Percentiles rank a stretch among this genome's conserved stretches.
Conservation (phyloP, 495 filamentous ascomycete species). For the Tuber calosporum region DNA sequence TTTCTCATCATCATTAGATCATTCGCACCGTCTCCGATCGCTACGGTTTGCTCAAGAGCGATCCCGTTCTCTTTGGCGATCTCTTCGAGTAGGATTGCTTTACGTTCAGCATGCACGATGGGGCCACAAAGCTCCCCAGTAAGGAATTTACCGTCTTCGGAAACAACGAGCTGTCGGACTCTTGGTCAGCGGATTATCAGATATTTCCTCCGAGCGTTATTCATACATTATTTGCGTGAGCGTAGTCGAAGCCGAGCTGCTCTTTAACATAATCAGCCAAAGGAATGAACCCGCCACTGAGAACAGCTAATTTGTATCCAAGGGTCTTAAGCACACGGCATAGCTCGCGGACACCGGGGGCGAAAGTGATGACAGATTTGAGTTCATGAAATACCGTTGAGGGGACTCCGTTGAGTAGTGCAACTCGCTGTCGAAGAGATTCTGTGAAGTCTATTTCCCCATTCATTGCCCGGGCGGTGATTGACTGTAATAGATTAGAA, state of each 20-base stretch:
- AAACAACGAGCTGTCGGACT: conserved; percentile 55
- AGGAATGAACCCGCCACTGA: conserved; percentile 87
- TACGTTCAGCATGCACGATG: conserved; percentile 76
- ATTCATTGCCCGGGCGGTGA: conserved; percentile 89
- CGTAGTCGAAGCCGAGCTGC: conserved; percentile 75
- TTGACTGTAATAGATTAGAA: conserved; percentile 46
- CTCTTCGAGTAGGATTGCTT: conserved; percentile 64
- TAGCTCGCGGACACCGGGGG: conserved; percentile 69
- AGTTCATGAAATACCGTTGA: conserved; percentile 75
- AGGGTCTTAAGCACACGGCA: conserved; percentile 62
- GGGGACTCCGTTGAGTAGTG: conserved; percentile 70
- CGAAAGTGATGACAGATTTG: conserved; percentile 63
- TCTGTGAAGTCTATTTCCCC: conserved; percentile 91
- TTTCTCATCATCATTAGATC: conserved; percentile 86
- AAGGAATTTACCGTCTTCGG: conserved; percentile 56
- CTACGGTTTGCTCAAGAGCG: conserved; percentile 65
- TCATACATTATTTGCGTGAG: conserved; percentile 70
- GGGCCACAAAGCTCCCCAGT: conserved; percentile 71
- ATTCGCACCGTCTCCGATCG: conserved; percentile 91
- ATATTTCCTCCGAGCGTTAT: neutral
- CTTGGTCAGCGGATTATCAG: conserved; percentile 2
- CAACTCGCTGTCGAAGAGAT: conserved; percentile 68
- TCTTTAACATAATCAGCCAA: conserved; percentile 77
- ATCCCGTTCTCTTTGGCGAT: conserved; percentile 70
- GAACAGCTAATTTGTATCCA: conserved; percentile 77